Percentiles rank a stretch among this genome's conserved stretches.
These are phyloP conservation scores for Bonia amplexicaulis DNA, from an alignment of 176 grass and related monocot genomes.

Conservation along the genomic window DNA sequence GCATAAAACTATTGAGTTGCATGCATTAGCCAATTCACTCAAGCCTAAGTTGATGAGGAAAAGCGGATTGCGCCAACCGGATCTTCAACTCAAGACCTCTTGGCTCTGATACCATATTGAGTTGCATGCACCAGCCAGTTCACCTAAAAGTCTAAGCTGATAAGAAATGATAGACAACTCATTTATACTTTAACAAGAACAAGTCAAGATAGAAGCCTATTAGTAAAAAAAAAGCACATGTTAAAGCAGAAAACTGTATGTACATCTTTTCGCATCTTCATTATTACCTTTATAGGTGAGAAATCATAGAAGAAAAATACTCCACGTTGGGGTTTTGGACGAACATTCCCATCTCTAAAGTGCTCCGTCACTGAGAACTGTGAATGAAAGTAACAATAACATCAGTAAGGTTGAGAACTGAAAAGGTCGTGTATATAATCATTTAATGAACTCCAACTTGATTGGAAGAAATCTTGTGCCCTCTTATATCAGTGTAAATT, in stretches of 20 bases:
- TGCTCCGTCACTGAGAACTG: slow-evolving; percentile 97
- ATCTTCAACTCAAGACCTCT: too few relatives aligned
- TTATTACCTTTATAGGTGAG: slow-evolving; percentile 91
- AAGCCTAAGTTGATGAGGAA: too few relatives aligned
- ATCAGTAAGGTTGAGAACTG: slow-evolving; percentile 3
- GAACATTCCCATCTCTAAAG: slow-evolving; percentile 74
- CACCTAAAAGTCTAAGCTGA: too few relatives aligned
- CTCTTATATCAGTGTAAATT: slow-evolving; percentile 79
- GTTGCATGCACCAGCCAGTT: too few relatives aligned
- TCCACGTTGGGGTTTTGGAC: slow-evolving; percentile 53
- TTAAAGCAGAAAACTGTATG: background rate
- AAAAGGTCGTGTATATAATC: slow-evolving; percentile 1
- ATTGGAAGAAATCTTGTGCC: slow-evolving; percentile 75
- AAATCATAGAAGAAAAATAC: slow-evolving; percentile 98
- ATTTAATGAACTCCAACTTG: slow-evolving; percentile 46
- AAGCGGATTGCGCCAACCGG: too few relatives aligned
- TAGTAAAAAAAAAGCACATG: background rate
- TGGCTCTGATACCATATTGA: too few relatives aligned
- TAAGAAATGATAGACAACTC: too few relatives aligned
- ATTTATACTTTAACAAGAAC: too few relatives aligned
- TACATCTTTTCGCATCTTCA: background rate
- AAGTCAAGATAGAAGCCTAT: background rate
- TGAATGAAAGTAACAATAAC: slow-evolving; percentile 9
- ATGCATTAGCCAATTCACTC: too few relatives aligned
- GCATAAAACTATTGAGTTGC: background rate